Conservation (phyloP, 2,329 filamentous ascomycete genomes). For the Colletotrichum abscissum region DNA sequence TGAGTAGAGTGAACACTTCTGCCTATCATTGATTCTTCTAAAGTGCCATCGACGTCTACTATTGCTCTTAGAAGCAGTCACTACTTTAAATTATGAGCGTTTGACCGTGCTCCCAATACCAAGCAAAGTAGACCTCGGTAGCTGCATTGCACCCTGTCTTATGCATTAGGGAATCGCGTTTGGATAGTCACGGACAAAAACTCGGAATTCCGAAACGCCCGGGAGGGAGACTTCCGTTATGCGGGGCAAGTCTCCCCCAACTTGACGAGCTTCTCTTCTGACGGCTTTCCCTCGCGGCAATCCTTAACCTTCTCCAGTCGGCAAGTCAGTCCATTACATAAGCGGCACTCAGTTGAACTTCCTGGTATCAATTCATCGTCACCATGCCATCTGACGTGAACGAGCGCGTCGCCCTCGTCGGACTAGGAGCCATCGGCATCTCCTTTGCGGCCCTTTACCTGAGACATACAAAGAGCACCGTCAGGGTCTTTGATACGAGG, state of each 20-base stretch:
- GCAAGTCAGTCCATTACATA: neutral
- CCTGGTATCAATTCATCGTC: neutral
- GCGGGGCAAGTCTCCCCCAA: neutral
- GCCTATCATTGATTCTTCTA: neutral
- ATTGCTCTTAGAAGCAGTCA: neutral
- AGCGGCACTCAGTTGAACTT: neutral
- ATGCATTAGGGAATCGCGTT: neutral
- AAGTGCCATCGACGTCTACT: too few relatives aligned
- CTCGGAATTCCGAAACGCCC: neutral
- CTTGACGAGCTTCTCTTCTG: neutral
- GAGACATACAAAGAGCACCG: slow-evolving; percentile 48
- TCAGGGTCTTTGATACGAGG: slow-evolving; percentile 63
- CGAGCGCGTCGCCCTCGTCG: slow-evolving; percentile 48
- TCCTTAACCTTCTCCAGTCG: neutral
- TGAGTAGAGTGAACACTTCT: fast-evolving
- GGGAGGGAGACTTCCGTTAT: neutral
- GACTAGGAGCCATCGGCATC: slow-evolving; percentile 62
- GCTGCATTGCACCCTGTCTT: neutral
- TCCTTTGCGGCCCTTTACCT: slow-evolving; percentile 67
- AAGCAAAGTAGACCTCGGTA: neutral
- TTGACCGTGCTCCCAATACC: neutral
- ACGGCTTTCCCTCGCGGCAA: neutral
- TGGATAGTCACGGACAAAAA: neutral
- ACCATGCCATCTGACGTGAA: neutral
- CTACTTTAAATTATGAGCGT: neutral